Base-by-base conservation (phyloP, 202 grass and related monocot genomes). In the Zizania palustris region DNA sequence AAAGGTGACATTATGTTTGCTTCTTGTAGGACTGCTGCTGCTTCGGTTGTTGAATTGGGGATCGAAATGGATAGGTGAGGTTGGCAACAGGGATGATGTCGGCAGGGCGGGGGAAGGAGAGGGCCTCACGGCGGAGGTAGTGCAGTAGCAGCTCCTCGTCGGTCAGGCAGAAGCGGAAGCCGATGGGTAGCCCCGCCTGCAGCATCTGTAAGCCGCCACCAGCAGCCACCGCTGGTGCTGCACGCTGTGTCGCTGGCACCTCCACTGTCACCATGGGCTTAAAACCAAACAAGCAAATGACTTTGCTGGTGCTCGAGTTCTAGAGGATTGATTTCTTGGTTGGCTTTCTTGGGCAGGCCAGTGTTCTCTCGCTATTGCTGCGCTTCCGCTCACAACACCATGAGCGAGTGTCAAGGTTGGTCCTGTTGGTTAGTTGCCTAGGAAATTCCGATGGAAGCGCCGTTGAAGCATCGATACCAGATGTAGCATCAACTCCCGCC, bases 141-240 rank as follows among this genome's bases (percentile, higher is more conserved):
- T 93, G 87, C 19, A 97, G 75, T 16, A 93, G 45, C 0, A 97
- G 87, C 82, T 97, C 93, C 75, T 97, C 90, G 78, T 97, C 93
- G 2, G 93, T 97, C 5, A 90, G 93, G 45, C 84, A 73, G 72
- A 97, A 97, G 3, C 93, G 85, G 81, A 97, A 97, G 8, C 93
- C 93, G 16, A 89, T 87, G 59, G 87, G 93, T 18, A 96, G 63
- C 11, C 82, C 81, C 21, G 64, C 59, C 12, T 81, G 72, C 2
- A 3, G 11, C 28, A 39, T 34, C 15, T 63, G 11, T 57, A 48
- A 64, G 1, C 40, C 9, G 2, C 33, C 56, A 5, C 18, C 38
- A 38, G 11, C 69, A 15, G 40, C 13, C 59, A n/a, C n/a, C n/a
- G n/a, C n/a, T n/a, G n/a, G n/a, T n/a, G 1, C 58, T 43, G 50